Base-by-base conservation (phyloP, 345 rosid genomes). In the Rhodamnia argentea region DNA sequence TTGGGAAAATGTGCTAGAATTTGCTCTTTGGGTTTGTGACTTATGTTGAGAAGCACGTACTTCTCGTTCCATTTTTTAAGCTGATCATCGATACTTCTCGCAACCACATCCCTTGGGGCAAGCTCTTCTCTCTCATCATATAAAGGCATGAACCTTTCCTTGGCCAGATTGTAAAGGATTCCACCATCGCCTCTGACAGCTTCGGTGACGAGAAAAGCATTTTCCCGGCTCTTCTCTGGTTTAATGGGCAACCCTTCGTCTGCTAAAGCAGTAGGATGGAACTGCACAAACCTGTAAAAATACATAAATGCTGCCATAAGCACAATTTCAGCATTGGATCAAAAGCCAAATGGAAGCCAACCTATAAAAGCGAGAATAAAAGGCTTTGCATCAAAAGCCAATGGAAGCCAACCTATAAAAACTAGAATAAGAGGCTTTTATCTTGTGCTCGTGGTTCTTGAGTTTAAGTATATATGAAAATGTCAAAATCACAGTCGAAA, bases 221-320 rank as follows among this genome's bases (percentile, higher is more conserved):
- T 96, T 86, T 94, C 98, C 86, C 98, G 93, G 62, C 93, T 82
- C 62, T 85, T 93, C 52, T 70, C 87, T 44, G 94, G 95, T 90
- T 94, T 91, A 85, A 92, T 87, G 57, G 99, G 98, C 86, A 97
- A 98, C 83, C 99, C 99, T 91, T 96, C 95, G 26, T 95, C 99
- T 37, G 99, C 99, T 88, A 97, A 92, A 88, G 99, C 98, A 85
- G 99, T 97, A 7, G 99, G 99, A 87, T 97, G 99, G 90, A 97
- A 97, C 91, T 96, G 99, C 87, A 97, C 99, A 86, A 97, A 97
- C 88, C 99, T 96, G 93, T 13, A 56, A 78, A 78, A 86, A 54
- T 5, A 40, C 29, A 85, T 84, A 64, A 83, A 64, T 83, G 52
- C 78, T 16, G 6, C 44, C 78, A 52, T 87, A 26, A 64, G 44